Evolutionary conservation across 345 rosid species (phyloP).

Genomic region (Pistacia atlantica): DNA sequence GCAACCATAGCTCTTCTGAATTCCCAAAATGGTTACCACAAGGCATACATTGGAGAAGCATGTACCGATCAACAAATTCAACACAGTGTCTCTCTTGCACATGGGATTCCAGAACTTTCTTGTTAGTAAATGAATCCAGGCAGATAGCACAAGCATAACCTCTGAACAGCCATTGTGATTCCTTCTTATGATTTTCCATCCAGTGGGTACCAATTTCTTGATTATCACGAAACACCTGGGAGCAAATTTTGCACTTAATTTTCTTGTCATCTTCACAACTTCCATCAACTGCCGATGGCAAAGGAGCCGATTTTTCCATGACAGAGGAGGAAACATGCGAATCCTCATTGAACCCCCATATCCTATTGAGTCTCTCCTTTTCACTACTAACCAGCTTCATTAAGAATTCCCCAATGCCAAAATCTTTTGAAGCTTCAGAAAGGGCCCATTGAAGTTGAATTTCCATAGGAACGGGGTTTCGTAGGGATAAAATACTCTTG

Average conservation of each 20-base stretch:
- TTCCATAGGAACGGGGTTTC: constrained; percentile 93
- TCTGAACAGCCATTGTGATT: constrained; percentile 78
- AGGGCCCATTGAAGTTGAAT: constrained; percentile 95
- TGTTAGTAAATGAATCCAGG: constrained; percentile 86
- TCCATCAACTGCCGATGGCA: constrained; percentile 41
- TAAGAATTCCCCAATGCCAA: constrained; percentile 63
- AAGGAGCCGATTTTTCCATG: constrained; percentile 44
- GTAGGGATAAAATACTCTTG: constrained; percentile 81
- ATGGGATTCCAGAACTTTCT: constrained; percentile 73
- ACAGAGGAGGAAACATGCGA: constrained; percentile 33
- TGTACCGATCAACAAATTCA: constrained; percentile 91
- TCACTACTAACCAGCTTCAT: constrained; percentile 73
- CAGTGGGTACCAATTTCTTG: constrained; percentile 63
- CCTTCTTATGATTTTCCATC: constrained; percentile 73
- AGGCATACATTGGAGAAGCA: constrained; percentile 94
- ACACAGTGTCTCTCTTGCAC: constrained; percentile 95
- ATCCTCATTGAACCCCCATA: constrained; percentile 77
- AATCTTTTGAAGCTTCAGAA: constrained; percentile 82
- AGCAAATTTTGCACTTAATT: constrained; percentile 70
- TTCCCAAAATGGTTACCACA: constrained; percentile 94
- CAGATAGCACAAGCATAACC: constrained; percentile 97
- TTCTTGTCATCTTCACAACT: constrained; percentile 42
- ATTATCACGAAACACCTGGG: constrained; percentile 48
- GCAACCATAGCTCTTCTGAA: constrained; percentile 70
- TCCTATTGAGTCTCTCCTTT: constrained; percentile 65